Base-by-base conservation (phyloP, 768 basidiomycete species). In the Hydnomerulius pinastri region DNA sequence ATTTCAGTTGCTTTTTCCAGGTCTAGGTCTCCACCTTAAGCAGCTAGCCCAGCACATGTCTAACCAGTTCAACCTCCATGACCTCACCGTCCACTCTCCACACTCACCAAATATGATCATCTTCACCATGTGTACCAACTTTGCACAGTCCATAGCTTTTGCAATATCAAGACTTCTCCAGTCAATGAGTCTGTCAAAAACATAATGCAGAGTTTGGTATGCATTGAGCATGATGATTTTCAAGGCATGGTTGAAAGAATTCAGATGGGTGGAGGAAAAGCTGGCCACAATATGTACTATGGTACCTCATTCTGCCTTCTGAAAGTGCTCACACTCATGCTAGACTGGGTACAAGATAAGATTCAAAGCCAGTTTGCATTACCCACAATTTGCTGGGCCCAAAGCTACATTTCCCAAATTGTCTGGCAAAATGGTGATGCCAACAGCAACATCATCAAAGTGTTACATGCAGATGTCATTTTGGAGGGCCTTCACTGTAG, bases 361-460 rank as follows among this genome's bases (percentile, higher is more conserved):
- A 30, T 13, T 38, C 1, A 42, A 18, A n/a, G 21, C 30, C 17
- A 61, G 15, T 71, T 69, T 47, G 65, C 56, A 0, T 59, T 67
- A 27, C 35, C 56, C 4, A 66, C 43, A 1, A 50, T 71, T 17
- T 71, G 68, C 48, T 71, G 68, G 68, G 57, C 60, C 29, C 55
- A 54, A n/a, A 67, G 65, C 30, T 56, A 44, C n/a, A 67, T 69
- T 10, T 63, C 63, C 0, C 13, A 25, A 10, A 21, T 24, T 3
- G 51, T 71, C 4, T 71, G 68, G 69, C 35, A 54, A 17, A 57
- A 52, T 9, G 62, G 63, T 0, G 49, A 65, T 13, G 23, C 37
- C 1, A 65, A 53, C 8, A 68, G 50, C 6, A 71, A 71, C 36
- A 15, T 67, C 0, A 59, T 64, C 36, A 64, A 71, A 23, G 41